Percentiles rank a stretch among this genome's conserved stretches.
Evolutionary conservation across 2,329 filamentous ascomycete genomes (phyloP).

Genomic region (Ophiocordyceps camponoti-floridani): DNA sequence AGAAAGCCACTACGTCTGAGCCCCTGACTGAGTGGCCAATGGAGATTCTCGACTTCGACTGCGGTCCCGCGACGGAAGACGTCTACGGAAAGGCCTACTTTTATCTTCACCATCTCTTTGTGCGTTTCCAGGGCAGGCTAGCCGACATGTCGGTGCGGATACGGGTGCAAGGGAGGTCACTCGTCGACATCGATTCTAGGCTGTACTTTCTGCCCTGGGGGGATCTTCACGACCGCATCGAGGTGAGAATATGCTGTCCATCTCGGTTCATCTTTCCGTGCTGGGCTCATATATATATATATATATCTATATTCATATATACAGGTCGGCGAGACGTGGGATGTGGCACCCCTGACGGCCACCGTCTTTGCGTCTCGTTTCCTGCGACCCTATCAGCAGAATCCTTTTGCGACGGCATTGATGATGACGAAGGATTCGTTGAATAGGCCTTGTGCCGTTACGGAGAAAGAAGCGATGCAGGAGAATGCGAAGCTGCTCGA

Average conservation of each 20-base stretch:
- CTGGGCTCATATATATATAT: too few relatives aligned
- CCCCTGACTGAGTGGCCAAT: constrained; percentile 12
- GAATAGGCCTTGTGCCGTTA: neutral
- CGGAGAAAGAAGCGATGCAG: constrained; percentile 4
- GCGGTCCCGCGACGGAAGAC: constrained; percentile 6
- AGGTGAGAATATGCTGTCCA: constrained; percentile 2
- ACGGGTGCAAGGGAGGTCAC: neutral
- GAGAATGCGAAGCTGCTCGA: neutral
- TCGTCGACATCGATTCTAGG: neutral
- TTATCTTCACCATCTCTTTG: constrained; percentile 7
- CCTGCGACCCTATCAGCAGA: constrained; percentile 8
- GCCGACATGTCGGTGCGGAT: constrained; percentile 1
- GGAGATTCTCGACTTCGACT: constrained; percentile 6
- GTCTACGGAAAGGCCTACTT: constrained; percentile 12
- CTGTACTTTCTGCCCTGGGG: neutral
- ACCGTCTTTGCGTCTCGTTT: constrained; percentile 2
- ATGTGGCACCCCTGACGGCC: constrained; percentile 2
- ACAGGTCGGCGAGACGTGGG: constrained; percentile 6
- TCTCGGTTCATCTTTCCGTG: neutral
- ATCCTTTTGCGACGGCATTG: constrained; percentile 9
- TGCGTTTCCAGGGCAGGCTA: constrained; percentile 6
- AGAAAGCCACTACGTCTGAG: constrained; percentile 5
- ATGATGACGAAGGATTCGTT: constrained; percentile 4
- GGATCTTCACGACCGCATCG: constrained; percentile 4
- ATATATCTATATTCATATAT: too few relatives aligned